Evolutionary conservation across 75 land plant genomes (phyloP), one percentile per base, ranked within the genome.

Genomic region (Pinus tabuliformis): DNA sequence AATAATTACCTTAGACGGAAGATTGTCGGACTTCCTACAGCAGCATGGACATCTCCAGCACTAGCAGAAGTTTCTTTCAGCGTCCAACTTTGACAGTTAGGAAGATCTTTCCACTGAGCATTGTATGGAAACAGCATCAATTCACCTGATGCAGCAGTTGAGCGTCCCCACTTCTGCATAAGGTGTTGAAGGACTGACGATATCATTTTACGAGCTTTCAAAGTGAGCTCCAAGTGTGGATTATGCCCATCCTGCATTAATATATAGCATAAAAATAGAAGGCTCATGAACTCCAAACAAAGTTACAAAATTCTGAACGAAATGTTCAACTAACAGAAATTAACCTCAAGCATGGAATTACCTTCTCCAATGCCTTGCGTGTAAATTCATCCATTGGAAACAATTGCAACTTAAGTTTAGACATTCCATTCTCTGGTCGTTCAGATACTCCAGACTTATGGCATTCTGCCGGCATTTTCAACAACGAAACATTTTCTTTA

Each of bases 351-450:
- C 58, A 56, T 59, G 11, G 16, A 22, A 73, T 60, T 75, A 90
- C 95, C 95, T 85, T 82, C 83, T 91, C 94, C 64, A 94, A 75
- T 70, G 86, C 85, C 78, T 72, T 86, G 37, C 89, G 83, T 62
- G 92, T 94, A 24, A 52, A 57, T 6, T 94, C 97, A 83, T 94
- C 89, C 58, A 86, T 76, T n/a, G 97, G 97, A 72, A 88, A 94
- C 73, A 94, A 68, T 78, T 94, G 97, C 36, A 92, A 85, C 78
- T 92, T 92, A 13, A 94, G 85, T 76, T 93, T 93, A 21, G 30
- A 36, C 49, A 79, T 64, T 45, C 68, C 16, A 39, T 28, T 76
- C 58, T 59, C 79, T 74, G 58, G 49, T 22, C 52, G 30, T 74
- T 57, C 72, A 30, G 49, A 68, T 28, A 62, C 16, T 68, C 21